Evolutionary conservation across 2,329 filamentous ascomycete genomes (phyloP).

Genomic region (Colletotrichum tropicale): DNA sequence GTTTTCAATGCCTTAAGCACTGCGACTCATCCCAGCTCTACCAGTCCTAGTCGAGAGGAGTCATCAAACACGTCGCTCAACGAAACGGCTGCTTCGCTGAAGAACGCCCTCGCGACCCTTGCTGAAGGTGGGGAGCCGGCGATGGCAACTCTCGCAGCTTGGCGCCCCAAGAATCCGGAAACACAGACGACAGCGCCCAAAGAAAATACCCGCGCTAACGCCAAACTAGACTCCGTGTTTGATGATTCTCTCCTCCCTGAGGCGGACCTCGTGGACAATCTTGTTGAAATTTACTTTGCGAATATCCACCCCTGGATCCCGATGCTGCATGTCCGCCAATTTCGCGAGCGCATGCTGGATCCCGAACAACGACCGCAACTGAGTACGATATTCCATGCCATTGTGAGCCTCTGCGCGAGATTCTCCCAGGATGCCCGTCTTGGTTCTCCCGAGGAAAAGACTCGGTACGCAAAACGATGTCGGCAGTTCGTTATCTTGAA

Average conservation of each 20-base stretch:
- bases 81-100: conserved; percentile 25
- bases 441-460: conserved; percentile 20
- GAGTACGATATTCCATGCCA: conserved; percentile 39
- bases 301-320: conserved; percentile 44
- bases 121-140: conserved; percentile 9
- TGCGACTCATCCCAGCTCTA: not conserved
- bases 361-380: conserved; percentile 23
- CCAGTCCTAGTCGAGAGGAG: not conserved
- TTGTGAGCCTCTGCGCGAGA: conserved; percentile 30
- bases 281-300: conserved; percentile 39
- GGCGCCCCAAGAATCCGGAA: not conserved
- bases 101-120: conserved; percentile 18
- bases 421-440: conserved; percentile 31
- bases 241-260: conserved; percentile 22
- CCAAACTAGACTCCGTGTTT: not conserved
- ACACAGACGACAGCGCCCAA: not conserved
- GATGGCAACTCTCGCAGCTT: not conserved
- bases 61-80: conserved; percentile 16
- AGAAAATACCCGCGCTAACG: not conserved
- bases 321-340: conserved; percentile 35
- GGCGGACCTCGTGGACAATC: conserved; percentile 34
- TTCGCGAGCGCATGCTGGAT: conserved; percentile 24
- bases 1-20: conserved; percentile 26
- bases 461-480: conserved; percentile 26
- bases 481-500: conserved; percentile 33